Evolutionary conservation across 805 yeast genomes (phyloP), one percentile per base, ranked within the genome.

Genomic region (Yarrowia phangngaensis): DNA sequence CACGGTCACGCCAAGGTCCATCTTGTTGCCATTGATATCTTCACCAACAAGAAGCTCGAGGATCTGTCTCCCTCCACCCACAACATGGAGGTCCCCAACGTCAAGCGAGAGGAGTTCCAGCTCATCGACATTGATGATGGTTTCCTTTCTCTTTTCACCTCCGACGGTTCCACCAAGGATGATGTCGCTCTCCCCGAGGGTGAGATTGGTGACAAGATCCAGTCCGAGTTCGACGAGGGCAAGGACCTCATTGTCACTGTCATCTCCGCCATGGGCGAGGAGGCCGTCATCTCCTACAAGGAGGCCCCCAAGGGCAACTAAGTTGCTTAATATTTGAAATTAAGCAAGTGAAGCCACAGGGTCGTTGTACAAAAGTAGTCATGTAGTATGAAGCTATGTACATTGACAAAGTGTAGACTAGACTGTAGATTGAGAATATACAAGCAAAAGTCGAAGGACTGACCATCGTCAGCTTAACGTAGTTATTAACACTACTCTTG

Each of bases 1-100:
- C 98, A 92, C 84, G 98, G 98, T 79, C 98, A 92, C 92, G 98
- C 98, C 72, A 92, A 92, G 82, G 98, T 92, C 74, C 97, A 92
- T 76, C 81, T 92, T 76, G 97, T 92, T 62, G 97, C 97, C 70
- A 82, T 85, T 65, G 98, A 92, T 73, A 90, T 92, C 73, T 92
- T 92, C 90, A 92, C 98, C 66, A 84, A 86, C 74, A 92, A 92
- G 89, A 92, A 92, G 80, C 82, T 89, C 74, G 98, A 92, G 82
- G 98, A 92, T 77, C 84, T 92, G 72, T 92, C 98, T 63, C 98
- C 98, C 76, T 92, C 98, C 58, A 92, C 98, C 78, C 98, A 92
- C 82, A 92, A 92, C 79, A 89, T 92, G 97, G 97, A 90, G 76
- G 97, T 90, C 70, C 98, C 98, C 75, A 82, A 87, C 71, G 98